Base-by-base conservation (phyloP, 2,329 filamentous ascomycete species). In the Endothia cerciana region DNA sequence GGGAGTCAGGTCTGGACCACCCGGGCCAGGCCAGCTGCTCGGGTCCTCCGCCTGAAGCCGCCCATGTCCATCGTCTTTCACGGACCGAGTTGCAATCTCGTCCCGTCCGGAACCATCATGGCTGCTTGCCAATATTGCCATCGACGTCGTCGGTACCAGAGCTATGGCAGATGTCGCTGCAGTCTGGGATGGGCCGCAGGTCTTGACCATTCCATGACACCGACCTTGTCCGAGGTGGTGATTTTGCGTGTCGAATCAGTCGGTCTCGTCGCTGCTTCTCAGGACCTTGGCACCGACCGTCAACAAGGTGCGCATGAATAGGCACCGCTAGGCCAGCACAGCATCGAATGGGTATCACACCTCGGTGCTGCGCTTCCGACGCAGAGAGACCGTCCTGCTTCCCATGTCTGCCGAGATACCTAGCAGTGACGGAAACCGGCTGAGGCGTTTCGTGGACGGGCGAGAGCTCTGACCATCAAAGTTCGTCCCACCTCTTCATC, bases 401-500 rank as follows among this genome's bases (percentile, higher is more conserved):
- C 41, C 41, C 19, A 43, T 19, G 19, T 15, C 19, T 43, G 41
- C n/a, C n/a, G n/a, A n/a, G n/a, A n/a, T n/a, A 47, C 45, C n/a
- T 11, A 22, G 1, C n/a, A 13, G 45, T 25, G 45, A 25, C 45
- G 45, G 45, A 47, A 47, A 47, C 3, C 22, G 47, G 28, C 22
- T 17, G 13, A n/a, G 7, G 30, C 17, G 28, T 55, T 30, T 30
- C 17, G 28, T 60, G 38, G 28, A 7, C 57, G 57, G 17, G 30
- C 41, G 25, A 19, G 41, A 47, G 41, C 28, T 33, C 41, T 33
- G 38, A 13, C 41, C 22, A 19, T 36, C 33, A 25, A 30, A 38
- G 57, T 60, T 60, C 57, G 41, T 60, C 57, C 19, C 41, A 22
- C 36, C 41, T 57, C 55, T 40, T 57, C 51, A 55, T 36, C 51